phyloP scores from a whole-genome alignment of 495 filamentous ascomycete genomes.

The Collariella sp. region DNA sequence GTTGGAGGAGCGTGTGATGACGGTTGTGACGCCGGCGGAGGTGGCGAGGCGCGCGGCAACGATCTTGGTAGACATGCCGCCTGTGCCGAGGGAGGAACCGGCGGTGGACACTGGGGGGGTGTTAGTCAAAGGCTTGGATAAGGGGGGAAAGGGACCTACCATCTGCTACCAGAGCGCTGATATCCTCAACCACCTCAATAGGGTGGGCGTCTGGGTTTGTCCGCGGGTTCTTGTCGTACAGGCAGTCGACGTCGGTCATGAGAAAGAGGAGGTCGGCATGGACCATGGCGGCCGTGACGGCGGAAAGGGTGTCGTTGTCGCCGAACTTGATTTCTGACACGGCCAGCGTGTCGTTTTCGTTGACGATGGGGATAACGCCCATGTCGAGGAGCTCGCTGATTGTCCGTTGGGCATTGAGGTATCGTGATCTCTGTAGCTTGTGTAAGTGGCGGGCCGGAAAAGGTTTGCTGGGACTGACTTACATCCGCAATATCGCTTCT shows the following conservation, averaged over 20 bases:
- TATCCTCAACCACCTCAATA: constrained; percentile 90
- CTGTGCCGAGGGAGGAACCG: constrained; percentile 85
- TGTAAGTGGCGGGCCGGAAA: constrained; percentile 3
- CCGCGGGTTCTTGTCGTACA: constrained; percentile 92
- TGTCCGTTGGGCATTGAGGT: constrained; percentile 92
- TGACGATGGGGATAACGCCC: constrained; percentile 97
- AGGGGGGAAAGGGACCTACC: constrained; percentile 30
- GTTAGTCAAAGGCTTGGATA: neutral
- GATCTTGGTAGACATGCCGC: constrained; percentile 97
- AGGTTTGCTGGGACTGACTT: constrained; percentile 22
- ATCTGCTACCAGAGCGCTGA: constrained; percentile 74
- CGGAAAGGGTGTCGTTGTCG: constrained; percentile 94
- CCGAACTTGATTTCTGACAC: constrained; percentile 99
- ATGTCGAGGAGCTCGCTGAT: constrained; percentile 82
- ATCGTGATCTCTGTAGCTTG: constrained; percentile 65
- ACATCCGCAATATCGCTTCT: constrained; percentile 95
- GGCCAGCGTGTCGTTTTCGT: constrained; percentile 95
- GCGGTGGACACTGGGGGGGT: constrained; percentile 62
- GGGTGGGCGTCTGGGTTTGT: constrained; percentile 74
- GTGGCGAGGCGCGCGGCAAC: constrained; percentile 89
- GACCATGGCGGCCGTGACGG: constrained; percentile 94
- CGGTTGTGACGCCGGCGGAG: constrained; percentile 87
- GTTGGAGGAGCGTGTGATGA: constrained; percentile 85
- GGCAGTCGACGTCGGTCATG: constrained; percentile 97
- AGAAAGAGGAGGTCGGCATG: constrained; percentile 95